Conservation (phyloP, 768 basidiomycete species). For the Postia placenta region DNA sequence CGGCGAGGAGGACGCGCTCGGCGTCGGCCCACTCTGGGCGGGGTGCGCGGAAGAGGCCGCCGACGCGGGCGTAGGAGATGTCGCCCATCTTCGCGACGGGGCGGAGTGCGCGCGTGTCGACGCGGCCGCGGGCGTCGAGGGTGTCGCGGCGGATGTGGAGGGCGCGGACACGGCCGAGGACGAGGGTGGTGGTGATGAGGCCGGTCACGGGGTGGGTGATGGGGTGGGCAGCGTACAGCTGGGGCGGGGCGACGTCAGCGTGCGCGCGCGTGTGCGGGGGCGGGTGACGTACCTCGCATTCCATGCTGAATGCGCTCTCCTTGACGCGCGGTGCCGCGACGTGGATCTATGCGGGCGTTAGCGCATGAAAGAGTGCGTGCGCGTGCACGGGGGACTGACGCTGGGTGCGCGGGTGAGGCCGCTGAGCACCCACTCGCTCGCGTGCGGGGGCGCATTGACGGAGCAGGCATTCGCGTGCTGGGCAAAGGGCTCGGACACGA, state of each 20-base stretch:
- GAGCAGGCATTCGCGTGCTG: slow-evolving; percentile 33
- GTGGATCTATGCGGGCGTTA: slow-evolving; percentile 21
- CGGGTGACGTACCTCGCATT: slow-evolving; percentile 14
- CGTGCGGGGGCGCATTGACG: slow-evolving; percentile 30
- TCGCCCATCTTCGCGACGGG: slow-evolving; percentile 34
- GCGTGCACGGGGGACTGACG: slow-evolving; percentile 15
- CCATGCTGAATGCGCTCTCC: slow-evolving; percentile 34
- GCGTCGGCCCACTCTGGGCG: slow-evolving; percentile 17
- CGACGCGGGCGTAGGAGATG: slow-evolving; percentile 27
- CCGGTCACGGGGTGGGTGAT: slow-evolving; percentile 27
- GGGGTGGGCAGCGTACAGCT: too few species aligned
- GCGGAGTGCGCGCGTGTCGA: slow-evolving; percentile 31
- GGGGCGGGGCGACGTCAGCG: background rate
- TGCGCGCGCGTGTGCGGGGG: slow-evolving; percentile 34
- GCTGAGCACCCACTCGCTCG: slow-evolving; percentile 34
- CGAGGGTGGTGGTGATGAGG: slow-evolving; percentile 23
- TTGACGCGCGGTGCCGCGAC: slow-evolving; percentile 35
- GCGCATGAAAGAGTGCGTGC: background rate
- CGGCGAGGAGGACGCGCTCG: too few species aligned
- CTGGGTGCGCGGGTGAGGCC: slow-evolving; percentile 36
- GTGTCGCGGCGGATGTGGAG: slow-evolving; percentile 38
- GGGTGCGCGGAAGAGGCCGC: slow-evolving; percentile 16
- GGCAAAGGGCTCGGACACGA: slow-evolving; percentile 46
- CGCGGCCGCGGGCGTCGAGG: slow-evolving; percentile 26
- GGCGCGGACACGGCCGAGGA: slow-evolving; percentile 32